Base-by-base conservation (phyloP, 257 asterid genomes). In the Petrea volubilis region DNA sequence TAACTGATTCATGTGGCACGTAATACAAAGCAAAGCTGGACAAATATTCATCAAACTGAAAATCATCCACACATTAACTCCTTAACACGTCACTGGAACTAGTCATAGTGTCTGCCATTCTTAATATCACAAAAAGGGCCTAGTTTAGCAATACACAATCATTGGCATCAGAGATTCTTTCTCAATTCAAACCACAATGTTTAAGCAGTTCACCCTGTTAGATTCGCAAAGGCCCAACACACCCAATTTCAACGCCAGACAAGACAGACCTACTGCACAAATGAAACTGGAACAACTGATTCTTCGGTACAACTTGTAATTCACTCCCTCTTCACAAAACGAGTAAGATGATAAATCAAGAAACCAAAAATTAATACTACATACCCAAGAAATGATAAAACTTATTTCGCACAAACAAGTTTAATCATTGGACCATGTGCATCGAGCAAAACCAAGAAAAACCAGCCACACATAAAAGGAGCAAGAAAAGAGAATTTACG, bases 401-500 rank as follows among this genome's bases (percentile, higher is more conserved):
- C 20, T 21, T 18, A 51, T 51, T 20, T 21, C 15, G 18, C 29
- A 11, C 6, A 53, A 24, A 53, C 33, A 53, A 24, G 34, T 23
- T 53, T 13, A 53, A 53, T 1, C 23, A 53, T 23, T 53, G 7
- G 24, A 53, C 17, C 60, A 24, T 23, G n/a, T 11, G 0, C 10
- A 53, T 2, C 29, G 14, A 28, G 25, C 18, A 4, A 62, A 55
- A 20, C 52, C 56, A 61, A 72, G 15, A 23, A 61, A 53, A 64
- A 41, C 3, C 20, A 41, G 28, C 21, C 21, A 24, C 5, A 50
- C 21, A 6, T 18, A 60, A 68, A 60, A 13, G 24, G 25, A 77
- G 59, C 59, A 60, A 56, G 76, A 58, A 31, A 60, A 64, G 65
- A 68, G 68, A 85, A 46, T 75, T n/a, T 78, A 91, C 99, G 15